Evolutionary conservation across 108 stramenopile species (phyloP).

Genomic region (Conticribra guillardii): DNA sequence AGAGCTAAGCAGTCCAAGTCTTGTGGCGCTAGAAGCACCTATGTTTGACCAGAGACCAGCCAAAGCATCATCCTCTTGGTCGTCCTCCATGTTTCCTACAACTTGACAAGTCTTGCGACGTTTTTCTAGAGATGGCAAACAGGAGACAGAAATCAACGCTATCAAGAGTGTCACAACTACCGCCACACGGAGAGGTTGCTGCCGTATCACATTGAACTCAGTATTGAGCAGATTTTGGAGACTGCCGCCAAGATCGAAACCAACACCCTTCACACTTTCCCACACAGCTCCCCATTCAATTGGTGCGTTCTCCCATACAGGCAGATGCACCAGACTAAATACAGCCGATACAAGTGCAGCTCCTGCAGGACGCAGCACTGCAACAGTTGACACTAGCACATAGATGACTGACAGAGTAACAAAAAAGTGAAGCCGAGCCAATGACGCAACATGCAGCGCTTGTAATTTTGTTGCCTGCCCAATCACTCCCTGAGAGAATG

Average conservation of each 20-base stretch:
- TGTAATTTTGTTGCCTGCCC: constrained; percentile 47
- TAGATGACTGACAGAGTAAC: constrained; percentile 46
- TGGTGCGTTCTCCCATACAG: constrained; percentile 59
- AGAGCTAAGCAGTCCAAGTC: constrained; percentile 65
- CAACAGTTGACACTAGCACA: constrained; percentile 64
- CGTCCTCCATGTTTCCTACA: constrained; percentile 50
- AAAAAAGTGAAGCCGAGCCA: constrained; percentile 65
- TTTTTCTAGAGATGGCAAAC: constrained; percentile 63
- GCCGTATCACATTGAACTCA: constrained; percentile 40
- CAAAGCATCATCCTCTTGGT: constrained; percentile 35
- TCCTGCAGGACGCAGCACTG: constrained; percentile 59
- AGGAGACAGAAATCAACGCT: constrained; percentile 55
- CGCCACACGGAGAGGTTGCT: constrained; percentile 63
- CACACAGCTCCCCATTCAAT: constrained; percentile 49
- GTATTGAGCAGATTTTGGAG: constrained; percentile 33
- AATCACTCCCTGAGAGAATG: constrained; percentile 27
- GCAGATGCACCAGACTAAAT: constrained; percentile 32
- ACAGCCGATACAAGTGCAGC: constrained; percentile 40
- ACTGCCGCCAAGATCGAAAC: constrained; percentile 21
- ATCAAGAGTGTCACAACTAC: constrained; percentile 58
- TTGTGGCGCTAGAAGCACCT: constrained; percentile 75
- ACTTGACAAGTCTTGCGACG: constrained; percentile 22
- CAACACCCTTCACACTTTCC: constrained; percentile 23
- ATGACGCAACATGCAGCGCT: constrained; percentile 51
- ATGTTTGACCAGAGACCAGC: constrained; percentile 58